Evolutionary conservation across 2,329 filamentous ascomycete species (phyloP), one percentile per base, ranked within the genome.

Genomic region (Trichoderma atroviride): DNA sequence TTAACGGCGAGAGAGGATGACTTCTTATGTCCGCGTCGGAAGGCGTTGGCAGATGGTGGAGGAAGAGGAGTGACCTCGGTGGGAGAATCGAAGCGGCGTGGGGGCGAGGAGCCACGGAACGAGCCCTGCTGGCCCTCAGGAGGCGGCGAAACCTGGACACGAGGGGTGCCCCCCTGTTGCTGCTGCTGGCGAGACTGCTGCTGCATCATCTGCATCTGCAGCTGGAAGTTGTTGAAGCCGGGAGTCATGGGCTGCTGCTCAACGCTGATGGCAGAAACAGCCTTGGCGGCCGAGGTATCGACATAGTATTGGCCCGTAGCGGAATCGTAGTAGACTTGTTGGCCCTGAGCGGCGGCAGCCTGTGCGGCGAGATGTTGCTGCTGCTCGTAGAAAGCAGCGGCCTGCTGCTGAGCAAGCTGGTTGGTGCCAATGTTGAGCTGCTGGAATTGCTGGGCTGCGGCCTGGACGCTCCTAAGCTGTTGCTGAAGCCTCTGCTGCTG

Each of bases 401-500:
- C 77, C 19, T 82, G 75, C 69, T 82, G 79, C 69, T 82, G 85
- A 35, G 80, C 79, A 68, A 83, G 79, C 75, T 82, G 82, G 7
- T 80, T 76, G 64, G 82, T 82, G 76, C 86, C 90, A 70, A 97
- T 78, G 79, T 86, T 93, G 81, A 97, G 83, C 73, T 88, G 89
- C 79, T 94, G 91, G 76, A 94, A 92, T 80, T 94, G 92, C 81
- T 94, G 92, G 70, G 93, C 91, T 47, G 92, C 92, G 64, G 90
- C 89, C 76, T 95, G 96, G 29, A 97, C 89, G 73, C 84, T 92
- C 74, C 93, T 88, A 73, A 98, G 87, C 82, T 98, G 94, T 82
- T 97, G 94, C 82, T 98, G 94, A 64, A 98, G 88, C 73, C 92
- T 91, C 82, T 97, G 94, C 82, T 98, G 95, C 81, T 97, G 94